These are phyloP conservation scores for Arthrinium phaeospermum DNA, from an alignment of 2,329 filamentous ascomycete genomes.

Conservation along the genomic window DNA sequence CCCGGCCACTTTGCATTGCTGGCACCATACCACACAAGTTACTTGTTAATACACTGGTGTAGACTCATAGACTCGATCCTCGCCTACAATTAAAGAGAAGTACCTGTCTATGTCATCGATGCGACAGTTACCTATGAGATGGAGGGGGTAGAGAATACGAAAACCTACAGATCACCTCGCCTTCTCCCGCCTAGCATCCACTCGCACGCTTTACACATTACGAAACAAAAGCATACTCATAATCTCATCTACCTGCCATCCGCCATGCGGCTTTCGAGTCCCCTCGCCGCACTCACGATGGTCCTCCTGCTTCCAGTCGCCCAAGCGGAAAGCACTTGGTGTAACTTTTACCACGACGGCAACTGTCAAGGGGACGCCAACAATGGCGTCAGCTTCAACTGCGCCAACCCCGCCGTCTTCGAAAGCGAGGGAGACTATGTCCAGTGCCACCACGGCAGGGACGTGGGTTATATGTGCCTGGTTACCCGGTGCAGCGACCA, in stretches of 20 bases:
- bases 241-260: too few relatives aligned
- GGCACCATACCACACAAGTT: too few relatives aligned
- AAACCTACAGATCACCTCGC: too few relatives aligned
- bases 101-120: neutral
- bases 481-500: neutral
- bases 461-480: neutral
- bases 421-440: neutral
- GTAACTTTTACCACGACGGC: neutral
- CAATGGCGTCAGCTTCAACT: neutral
- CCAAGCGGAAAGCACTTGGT: neutral
- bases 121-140: too few relatives aligned
- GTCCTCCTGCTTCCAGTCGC: neutral
- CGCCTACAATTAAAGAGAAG: neutral
- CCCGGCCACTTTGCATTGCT: too few relatives aligned
- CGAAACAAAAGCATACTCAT: too few relatives aligned
- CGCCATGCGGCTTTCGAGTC: neutral
- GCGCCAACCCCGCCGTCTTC: neutral
- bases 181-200: too few relatives aligned
- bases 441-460: neutral
- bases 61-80: too few relatives aligned
- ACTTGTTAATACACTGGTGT: too few relatives aligned
- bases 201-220: too few relatives aligned
- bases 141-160: too few relatives aligned
- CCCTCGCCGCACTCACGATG: neutral
- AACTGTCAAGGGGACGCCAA: neutral